phyloP scores from a whole-genome alignment of 1,139 yeast species.

The Lodderomyces beijingensis region DNA sequence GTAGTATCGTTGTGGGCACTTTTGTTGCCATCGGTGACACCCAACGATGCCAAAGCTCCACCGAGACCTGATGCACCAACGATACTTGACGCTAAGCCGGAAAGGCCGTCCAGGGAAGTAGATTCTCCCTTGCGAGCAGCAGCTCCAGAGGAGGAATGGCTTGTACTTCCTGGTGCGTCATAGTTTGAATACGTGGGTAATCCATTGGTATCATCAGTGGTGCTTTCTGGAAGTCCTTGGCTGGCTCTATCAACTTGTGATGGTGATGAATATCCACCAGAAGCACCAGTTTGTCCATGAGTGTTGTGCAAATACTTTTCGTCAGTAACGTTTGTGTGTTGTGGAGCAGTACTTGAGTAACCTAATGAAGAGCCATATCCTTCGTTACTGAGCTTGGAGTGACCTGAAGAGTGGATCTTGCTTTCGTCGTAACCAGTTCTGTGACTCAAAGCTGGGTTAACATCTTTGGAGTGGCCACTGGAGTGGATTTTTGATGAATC shows the following conservation, averaged over 20 bases:
- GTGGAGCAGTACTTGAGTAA: not conserved
- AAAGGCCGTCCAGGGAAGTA: slow-evolving; percentile 3
- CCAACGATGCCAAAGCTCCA: slow-evolving; percentile 4
- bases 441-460: too few species aligned
- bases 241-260: not conserved
- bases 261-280: slow-evolving; percentile 1
- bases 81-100: slow-evolving; percentile 3
- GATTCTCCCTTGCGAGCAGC: slow-evolving; percentile 1
- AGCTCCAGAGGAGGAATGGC: not conserved
- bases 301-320: not conserved
- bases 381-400: too few species aligned
- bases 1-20: not conserved
- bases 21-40: slow-evolving; percentile 1
- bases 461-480: slow-evolving; percentile 3
- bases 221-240: not conserved
- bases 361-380: not conserved
- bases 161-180: not conserved
- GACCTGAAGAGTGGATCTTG: slow-evolving; percentile 3
- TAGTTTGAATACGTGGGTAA: slow-evolving; percentile 4
- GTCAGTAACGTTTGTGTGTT: not conserved
- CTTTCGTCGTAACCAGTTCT: not conserved
- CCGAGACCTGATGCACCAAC: slow-evolving; percentile 6
- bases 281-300: not conserved
- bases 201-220: slow-evolving; percentile 2
- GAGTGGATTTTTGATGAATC: slow-evolving; percentile 1